A percentile compares a stretch with the other conserved stretches of the same genome.
Evolutionary conservation across 805 yeast genomes (phyloP).

Genomic region (Teunomyces pallodes): DNA sequence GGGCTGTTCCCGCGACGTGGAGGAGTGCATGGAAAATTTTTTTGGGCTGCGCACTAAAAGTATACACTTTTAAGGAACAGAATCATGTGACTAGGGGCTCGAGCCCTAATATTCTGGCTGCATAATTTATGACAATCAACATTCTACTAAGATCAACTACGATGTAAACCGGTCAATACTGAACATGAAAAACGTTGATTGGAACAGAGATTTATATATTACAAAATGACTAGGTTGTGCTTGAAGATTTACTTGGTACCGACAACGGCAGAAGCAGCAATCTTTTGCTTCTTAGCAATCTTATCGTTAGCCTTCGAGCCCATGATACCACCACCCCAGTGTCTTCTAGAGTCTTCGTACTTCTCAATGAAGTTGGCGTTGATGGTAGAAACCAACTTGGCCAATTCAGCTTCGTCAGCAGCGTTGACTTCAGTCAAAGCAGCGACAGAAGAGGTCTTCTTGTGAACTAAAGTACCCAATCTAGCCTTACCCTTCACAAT

Average conservation of each 20-base stretch:
- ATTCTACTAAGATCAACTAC: too few relatives aligned
- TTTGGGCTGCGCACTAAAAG: background rate
- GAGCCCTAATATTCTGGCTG: background rate
- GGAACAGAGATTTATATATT: background rate
- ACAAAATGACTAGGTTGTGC: background rate
- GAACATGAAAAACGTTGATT: conserved; percentile 3
- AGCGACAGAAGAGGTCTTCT: conserved; percentile 96
- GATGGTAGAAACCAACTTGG: conserved; percentile 88
- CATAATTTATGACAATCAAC: background rate
- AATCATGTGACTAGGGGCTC: background rate
- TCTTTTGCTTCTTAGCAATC: conserved; percentile 71
- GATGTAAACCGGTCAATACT: background rate
- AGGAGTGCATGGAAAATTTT: conserved; percentile 3
- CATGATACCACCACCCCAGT: conserved; percentile 99
- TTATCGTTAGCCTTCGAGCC: conserved; percentile 91
- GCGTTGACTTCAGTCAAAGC: conserved; percentile 93
- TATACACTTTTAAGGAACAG: background rate
- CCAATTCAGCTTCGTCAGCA: conserved; percentile 93
- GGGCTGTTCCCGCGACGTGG: conserved; percentile 1
- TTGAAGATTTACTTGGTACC: conserved; percentile 5
- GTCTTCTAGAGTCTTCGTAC: conserved; percentile 94
- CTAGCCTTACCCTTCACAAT: conserved; percentile 46
- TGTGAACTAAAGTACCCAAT: conserved; percentile 70
- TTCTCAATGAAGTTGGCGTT: conserved; percentile 90
- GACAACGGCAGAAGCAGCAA: conserved; percentile 31